Percentiles rank a stretch among this genome's conserved stretches.
These are phyloP conservation scores for Phaseolus lunatus DNA, from an alignment of 306 rosid species.

Conservation along the genomic window DNA sequence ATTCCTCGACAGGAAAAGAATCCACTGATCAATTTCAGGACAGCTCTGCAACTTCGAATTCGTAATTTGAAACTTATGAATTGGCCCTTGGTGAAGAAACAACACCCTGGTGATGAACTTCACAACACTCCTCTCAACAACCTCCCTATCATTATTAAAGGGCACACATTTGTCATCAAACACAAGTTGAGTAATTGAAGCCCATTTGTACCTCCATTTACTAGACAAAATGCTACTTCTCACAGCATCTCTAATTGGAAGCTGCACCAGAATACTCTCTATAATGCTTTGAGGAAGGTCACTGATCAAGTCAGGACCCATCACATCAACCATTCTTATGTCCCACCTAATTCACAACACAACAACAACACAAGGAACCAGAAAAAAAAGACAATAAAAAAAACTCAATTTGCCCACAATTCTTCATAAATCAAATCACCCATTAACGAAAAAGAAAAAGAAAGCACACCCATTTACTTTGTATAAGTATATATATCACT, in stretches of 20 bases:
- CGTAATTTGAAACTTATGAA: conserved; percentile 81
- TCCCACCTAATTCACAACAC: conserved; percentile 27
- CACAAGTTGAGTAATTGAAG: conserved; percentile 69
- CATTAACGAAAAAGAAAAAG: neutral
- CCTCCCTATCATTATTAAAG: conserved; percentile 43
- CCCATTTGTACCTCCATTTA: conserved; percentile 91
- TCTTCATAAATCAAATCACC: conserved; percentile 20
- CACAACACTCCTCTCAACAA: conserved; percentile 50
- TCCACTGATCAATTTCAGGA: conserved; percentile 86
- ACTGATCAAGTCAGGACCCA: conserved; percentile 67
- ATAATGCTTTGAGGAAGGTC: conserved; percentile 88
- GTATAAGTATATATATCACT: neutral
- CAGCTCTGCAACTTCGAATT: conserved; percentile 65
- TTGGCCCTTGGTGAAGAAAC: conserved; percentile 90
- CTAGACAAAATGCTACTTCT: conserved; percentile 79
- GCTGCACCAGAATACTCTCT: conserved; percentile 67
- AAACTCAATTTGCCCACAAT: neutral
- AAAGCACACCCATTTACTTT: neutral
- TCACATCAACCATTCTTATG: conserved; percentile 61
- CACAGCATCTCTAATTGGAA: conserved; percentile 84
- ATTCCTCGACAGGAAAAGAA: conserved; percentile 86
- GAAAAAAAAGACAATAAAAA: neutral
- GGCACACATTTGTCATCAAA: conserved; percentile 73
- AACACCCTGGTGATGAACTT: conserved; percentile 71
- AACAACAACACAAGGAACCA: neutral